Evolutionary conservation across 192 early-diverging fungal species (phyloP), one percentile per base, ranked within the genome.

Genomic region (Podila minutissima): DNA sequence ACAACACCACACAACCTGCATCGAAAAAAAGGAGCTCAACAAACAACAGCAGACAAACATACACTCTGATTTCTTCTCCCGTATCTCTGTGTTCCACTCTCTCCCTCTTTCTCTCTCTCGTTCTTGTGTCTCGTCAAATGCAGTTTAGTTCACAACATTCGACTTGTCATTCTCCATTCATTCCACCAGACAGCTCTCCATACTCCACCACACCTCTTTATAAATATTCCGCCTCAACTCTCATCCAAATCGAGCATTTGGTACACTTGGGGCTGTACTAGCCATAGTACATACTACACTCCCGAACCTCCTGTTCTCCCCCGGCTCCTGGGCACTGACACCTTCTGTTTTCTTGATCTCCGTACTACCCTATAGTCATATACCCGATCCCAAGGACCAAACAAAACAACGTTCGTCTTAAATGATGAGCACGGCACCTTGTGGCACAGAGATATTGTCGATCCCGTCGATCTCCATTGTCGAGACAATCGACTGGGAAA

Each of bases 391-490:
- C 24, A 35, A 35, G 28, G n/a, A 72, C 60, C 35, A 38, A 68
- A 66, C 63, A 73, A 57, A 38, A 33, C 15, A 20, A 74, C n/a
- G 20, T 55, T 55, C 53, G 20, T 55, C 20, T 24, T 55, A 17
- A 55, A 55, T 26, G 53, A 55, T 55, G 53, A 55, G 53, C 53
- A 55, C 53, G 24, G 53, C 53, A 55, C n/a, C 53, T n/a, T 55
- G 53, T 55, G n/a, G 53, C 53, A 55, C 22, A 55, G 53, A 55
- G 22, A 26, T 20, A 1, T 26, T 55, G 53, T 55, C 53, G 20
- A 55, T 55, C 53, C 53, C 53, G 24, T 19, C 20, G 53, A 55
- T 55, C 53, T 5, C n/a, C 17, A 12, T 26, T 20, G 53, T 55
- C 55, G 20, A 67, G 35, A 26, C 53, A 20, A 35, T 38, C 19